Percentiles rank a stretch among this genome's conserved stretches.
phyloP scores from a whole-genome alignment of 2,329 filamentous ascomycete species.

The Onygenales sp. region DNA sequence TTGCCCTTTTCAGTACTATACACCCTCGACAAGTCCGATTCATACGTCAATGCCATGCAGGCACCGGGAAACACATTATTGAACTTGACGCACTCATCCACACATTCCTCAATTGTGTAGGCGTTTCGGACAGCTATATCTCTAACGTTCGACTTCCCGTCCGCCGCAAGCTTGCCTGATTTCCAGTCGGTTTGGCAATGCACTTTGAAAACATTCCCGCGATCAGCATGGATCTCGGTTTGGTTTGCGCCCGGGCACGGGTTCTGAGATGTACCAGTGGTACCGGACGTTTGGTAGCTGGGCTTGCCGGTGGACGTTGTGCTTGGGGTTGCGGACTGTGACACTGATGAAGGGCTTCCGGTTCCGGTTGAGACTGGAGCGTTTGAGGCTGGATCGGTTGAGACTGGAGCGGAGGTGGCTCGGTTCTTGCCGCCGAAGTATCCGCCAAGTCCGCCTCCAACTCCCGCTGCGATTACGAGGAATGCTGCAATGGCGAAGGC shows the following conservation, averaged over 20 bases:
- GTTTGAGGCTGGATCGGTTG: neutral
- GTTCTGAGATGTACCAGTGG: neutral
- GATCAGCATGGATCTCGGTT: neutral
- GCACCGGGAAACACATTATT: neutral
- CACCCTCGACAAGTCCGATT: neutral
- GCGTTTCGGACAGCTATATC: neutral
- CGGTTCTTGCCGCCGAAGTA: neutral
- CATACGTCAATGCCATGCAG: neutral
- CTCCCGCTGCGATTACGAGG: neutral
- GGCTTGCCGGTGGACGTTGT: neutral
- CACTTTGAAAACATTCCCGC: neutral
- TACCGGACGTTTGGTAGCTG: neutral
- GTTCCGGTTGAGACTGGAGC: neutral
- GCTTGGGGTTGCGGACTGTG: neutral
- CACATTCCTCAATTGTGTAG: neutral
- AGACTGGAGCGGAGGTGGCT: neutral
- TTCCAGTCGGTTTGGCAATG: slow-evolving; percentile 2
- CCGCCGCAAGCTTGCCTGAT: neutral
- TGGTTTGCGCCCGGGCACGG: slow-evolving; percentile 1
- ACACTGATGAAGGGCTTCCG: too few species aligned
- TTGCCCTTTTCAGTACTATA: neutral
- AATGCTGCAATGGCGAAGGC: neutral
- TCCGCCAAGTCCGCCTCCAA: neutral
- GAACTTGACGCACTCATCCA: neutral
- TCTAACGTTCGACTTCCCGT: neutral